Conservation (phyloP, 805 yeast genomes). For the Torulaspora delbrueckii region DNA sequence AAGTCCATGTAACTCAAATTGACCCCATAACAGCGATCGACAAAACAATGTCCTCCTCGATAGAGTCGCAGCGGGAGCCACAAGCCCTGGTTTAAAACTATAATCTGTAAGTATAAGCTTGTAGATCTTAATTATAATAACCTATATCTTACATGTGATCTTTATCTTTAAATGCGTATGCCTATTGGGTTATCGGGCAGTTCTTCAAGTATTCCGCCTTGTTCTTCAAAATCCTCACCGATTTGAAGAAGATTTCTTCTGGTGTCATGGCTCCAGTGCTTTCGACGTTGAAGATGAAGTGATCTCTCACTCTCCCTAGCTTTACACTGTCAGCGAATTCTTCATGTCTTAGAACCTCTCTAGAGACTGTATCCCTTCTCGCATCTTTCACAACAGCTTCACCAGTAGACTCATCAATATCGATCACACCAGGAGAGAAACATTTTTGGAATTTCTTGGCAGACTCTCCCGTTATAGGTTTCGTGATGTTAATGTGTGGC, state of each 20-base stretch:
- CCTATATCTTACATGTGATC: conserved; percentile 2
- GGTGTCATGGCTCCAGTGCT: conserved; percentile 96
- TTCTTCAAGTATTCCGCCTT: conserved; percentile 76
- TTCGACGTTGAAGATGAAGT: conserved; percentile 91
- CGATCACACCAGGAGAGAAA: conserved; percentile 92
- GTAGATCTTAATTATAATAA: neutral
- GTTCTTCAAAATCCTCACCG: conserved; percentile 76
- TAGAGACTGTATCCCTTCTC: conserved; percentile 91
- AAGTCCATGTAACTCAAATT: conserved; percentile 35
- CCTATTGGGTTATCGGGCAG: conserved; percentile 65
- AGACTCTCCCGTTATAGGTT: conserved; percentile 69
- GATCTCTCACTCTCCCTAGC: conserved; percentile 86
- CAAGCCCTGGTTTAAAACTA: neutral
- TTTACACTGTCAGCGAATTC: conserved; percentile 87
- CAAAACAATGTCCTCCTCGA: conserved; percentile 14
- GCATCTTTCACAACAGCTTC: conserved; percentile 83
- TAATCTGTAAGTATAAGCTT: conserved; percentile 1
- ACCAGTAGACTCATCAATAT: conserved; percentile 50
- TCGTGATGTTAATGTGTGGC: conserved; percentile 75
- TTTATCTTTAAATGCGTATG: conserved; percentile 8
- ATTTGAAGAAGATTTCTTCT: conserved; percentile 89
- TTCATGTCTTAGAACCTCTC: conserved; percentile 91
- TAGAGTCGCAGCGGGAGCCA: conserved; percentile 12
- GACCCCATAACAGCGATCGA: conserved; percentile 33
- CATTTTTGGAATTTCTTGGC: conserved; percentile 81